A percentile compares a stretch with the other conserved stretches of the same genome.
Evolutionary conservation across 345 rosid species (phyloP).

Genomic region (Mallotus nudiflorus): DNA sequence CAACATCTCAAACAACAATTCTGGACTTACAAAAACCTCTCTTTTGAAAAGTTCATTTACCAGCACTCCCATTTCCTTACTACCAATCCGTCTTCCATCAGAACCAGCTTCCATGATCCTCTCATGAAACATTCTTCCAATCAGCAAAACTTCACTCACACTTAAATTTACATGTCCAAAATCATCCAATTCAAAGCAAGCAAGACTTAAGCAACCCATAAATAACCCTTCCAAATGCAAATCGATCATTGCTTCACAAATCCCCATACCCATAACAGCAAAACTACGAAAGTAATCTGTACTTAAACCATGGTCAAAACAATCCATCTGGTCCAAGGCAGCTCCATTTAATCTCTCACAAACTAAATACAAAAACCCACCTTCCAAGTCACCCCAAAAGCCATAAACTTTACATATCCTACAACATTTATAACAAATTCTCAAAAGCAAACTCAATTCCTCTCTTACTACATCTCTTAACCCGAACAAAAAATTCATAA

Average conservation of each 20-base stretch:
- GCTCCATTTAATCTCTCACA: constrained; percentile 42
- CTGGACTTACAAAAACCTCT: constrained; percentile 60
- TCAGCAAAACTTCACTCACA: constrained; percentile 48
- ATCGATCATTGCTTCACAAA: constrained; percentile 63
- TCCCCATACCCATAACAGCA: constrained; percentile 59
- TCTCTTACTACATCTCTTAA: constrained; percentile 47
- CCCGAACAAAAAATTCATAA: constrained; percentile 56
- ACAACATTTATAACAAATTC: constrained; percentile 23
- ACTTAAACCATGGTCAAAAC: constrained; percentile 24
- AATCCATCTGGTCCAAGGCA: constrained; percentile 18
- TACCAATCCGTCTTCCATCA: constrained; percentile 32
- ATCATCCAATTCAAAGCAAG: constrained; percentile 57
- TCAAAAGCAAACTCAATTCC: constrained; percentile 48
- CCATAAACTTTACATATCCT: constrained; percentile 58
- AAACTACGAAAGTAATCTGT: constrained; percentile 47
- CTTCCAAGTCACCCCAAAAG: constrained; percentile 71
- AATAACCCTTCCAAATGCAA: constrained; percentile 55
- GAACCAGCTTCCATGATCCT: constrained; percentile 28
- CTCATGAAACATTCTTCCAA: constrained; percentile 39
- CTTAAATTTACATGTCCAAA: constrained; percentile 60
- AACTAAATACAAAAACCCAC: constrained; percentile 59
- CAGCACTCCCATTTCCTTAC: constrained; percentile 29
- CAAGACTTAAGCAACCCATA: constrained; percentile 55
- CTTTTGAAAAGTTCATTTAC: constrained; percentile 34
- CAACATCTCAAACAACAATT: constrained; percentile 54